These are phyloP conservation scores for Parastagonospora avenae DNA, from an alignment of 2,329 filamentous ascomycete genomes.

Conservation along the genomic window DNA sequence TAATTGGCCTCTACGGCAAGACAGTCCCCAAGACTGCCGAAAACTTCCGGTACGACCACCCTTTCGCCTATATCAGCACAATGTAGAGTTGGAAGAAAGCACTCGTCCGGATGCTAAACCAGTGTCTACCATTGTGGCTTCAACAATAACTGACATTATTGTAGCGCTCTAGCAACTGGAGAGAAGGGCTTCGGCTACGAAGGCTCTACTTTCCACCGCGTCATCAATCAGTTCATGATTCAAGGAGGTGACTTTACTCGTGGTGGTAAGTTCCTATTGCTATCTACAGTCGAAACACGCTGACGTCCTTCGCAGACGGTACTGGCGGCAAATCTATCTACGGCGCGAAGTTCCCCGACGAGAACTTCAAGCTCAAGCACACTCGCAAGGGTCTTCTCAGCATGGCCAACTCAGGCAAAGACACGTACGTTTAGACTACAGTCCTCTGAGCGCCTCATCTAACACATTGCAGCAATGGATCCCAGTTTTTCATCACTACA, in stretches of 20 bases:
- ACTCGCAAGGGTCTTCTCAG: constrained; percentile 79
- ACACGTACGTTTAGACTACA: constrained; percentile 56
- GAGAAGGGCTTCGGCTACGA: constrained; percentile 87
- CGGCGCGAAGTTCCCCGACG: constrained; percentile 80
- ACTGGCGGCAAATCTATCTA: constrained; percentile 91
- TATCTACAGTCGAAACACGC: constrained; percentile 6
- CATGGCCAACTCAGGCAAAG: constrained; percentile 74
- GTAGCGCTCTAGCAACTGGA: constrained; percentile 79
- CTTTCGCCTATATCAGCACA: neutral
- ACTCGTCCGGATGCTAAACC: too few species aligned
- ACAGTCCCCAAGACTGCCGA: constrained; percentile 78
- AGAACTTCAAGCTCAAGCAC: constrained; percentile 97
- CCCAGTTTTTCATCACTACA: constrained; percentile 91
- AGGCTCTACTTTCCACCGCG: constrained; percentile 83
- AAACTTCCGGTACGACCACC: constrained; percentile 60
- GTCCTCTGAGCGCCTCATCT: neutral
- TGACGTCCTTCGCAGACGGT: constrained; percentile 63
- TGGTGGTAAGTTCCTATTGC: neutral
- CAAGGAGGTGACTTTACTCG: constrained; percentile 65
- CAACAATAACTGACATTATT: constrained; percentile 12
- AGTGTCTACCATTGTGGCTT: too few species aligned
- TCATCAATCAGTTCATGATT: constrained; percentile 92
- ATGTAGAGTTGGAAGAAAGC: too few species aligned
- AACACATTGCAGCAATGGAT: constrained; percentile 64
- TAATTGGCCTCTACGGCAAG: constrained; percentile 85